Evolutionary conservation across 257 asterid species (phyloP), one percentile per base, ranked within the genome.

Genomic region (Nyctanthes arbortristis): DNA sequence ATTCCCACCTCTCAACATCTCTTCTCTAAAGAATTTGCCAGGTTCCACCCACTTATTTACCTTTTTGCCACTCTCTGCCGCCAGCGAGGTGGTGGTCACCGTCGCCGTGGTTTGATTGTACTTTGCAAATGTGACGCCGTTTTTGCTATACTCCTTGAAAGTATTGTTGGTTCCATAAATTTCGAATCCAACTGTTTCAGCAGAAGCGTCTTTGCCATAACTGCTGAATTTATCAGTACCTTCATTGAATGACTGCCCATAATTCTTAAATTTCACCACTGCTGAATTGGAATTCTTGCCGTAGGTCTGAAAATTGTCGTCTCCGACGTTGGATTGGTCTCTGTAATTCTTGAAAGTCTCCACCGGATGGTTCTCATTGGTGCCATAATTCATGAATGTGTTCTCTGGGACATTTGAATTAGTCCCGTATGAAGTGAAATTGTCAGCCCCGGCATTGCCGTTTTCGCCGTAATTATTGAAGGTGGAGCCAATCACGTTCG

Each of bases 21-120:
- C 66, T 72, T 93, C 98, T 29, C 96, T 54, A 69, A 91, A 93
- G 71, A 93, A 93, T 68, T 82, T 93, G 0, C 98, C 98, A 0
- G 97, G 92, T 81, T 89, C 96, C 43, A 84, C 81, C 97, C 95
- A 86, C 65, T 79, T 80, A 60, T 34, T 81, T 5, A 66, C 82
- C 65, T 11, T 75, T 67, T 78, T 79, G 64, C 77, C 88, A 25
- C 72, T 67, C 60, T 35, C 66, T 11, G 61, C 74, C 3, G 30
- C 71, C 60, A 74, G 25, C 5, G 89, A 66, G 0, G 79, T 65
- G n/a, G 30, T 24, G 3, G 59, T 52, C 34, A 39, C 57, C 39
- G 40, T 33, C 1, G 77, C 11, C 6, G 82, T 68, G 63, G 68
- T 86, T 13, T 57, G 71, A 65, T 93, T 93, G 16, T 88, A 93